Base-by-base conservation (phyloP, 139 green algal species). In the Micromonas commoda region DNA sequence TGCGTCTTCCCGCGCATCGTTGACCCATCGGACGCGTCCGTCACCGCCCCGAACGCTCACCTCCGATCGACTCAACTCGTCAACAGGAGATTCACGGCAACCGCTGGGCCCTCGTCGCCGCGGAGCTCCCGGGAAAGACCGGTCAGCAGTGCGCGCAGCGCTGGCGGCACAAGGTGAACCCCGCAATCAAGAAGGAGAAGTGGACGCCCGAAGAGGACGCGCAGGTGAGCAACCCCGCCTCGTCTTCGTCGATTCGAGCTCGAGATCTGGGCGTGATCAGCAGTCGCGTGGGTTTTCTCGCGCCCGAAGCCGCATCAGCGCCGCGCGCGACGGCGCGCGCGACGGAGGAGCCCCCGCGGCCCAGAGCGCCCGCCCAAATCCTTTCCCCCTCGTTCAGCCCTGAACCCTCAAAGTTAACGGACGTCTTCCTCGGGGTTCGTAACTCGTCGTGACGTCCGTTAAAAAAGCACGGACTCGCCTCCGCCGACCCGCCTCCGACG, bases 91-190 rank as follows among this genome's bases (percentile, higher is more conserved):
- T 86, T 33, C 74, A 87, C 63, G 85, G 88, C 35, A 91, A 91
- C 77, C 87, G 85, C 73, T 96, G 91, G 91, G 85, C 84, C 2
- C 77, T 82, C n/a, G 89, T 96, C 1, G 87, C 89, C 0, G 84
- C 88, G 77, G 80, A 92, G 71, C 91, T 96, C 34, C 82, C 85
- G 5, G 87, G 86, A 26, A 83, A 91, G 2, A 95, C 87, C 21
- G 92, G 92, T 0, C 92, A 96, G 80, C 88, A 93, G 69, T 94
- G 90, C 74, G 92, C 92, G 3, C 91, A 96, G 80, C 86, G 92
- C 9, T 96, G 92, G 92, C 84, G 92, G 13, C 92, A 96, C 76
- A 90, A 91, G 85, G 89, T 96, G 2, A 96, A 96, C 79, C 92
- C 92, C 5, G 87, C 92, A 76, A 96, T 96, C 39, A 28, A 81